Conservation (phyloP, 805 yeast genomes). For the Kurtzmaniella fragi region DNA sequence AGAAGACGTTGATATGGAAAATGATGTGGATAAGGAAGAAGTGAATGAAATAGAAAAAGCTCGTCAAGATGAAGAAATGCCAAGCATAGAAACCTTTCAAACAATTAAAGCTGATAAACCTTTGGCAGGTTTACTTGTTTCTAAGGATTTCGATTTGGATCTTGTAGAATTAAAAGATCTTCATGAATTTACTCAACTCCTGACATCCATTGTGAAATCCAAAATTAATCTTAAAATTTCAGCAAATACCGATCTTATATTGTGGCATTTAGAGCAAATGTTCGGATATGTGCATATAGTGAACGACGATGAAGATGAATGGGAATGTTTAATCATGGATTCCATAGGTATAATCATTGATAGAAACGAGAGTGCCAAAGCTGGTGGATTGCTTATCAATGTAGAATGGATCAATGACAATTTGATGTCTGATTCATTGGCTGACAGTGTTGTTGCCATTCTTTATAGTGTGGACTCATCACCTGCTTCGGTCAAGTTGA, state of each 20-base stretch:
- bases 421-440: slow-evolving; percentile 80
- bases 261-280: slow-evolving; percentile 93
- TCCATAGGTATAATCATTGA: slow-evolving; percentile 40
- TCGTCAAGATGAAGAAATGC: slow-evolving; percentile 1
- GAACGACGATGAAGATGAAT: slow-evolving; percentile 46
- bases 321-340: slow-evolving; percentile 44
- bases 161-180: slow-evolving; percentile 81
- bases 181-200: slow-evolving; percentile 80
- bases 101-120: slow-evolving; percentile 24
- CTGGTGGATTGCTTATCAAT: slow-evolving; percentile 40
- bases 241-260: slow-evolving; percentile 74
- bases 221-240: slow-evolving; percentile 72
- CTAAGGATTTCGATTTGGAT: slow-evolving; percentile 84
- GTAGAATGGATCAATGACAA: slow-evolving; percentile 90
- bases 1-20: slow-evolving; percentile 6
- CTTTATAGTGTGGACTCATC: slow-evolving; percentile 88
- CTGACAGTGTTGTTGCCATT: slow-evolving; percentile 90
- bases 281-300: slow-evolving; percentile 75
- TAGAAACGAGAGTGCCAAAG: slow-evolving; percentile 30
- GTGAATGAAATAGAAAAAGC: slow-evolving; percentile 2
- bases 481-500: slow-evolving; percentile 88
- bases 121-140: slow-evolving; percentile 81
- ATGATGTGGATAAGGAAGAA: slow-evolving; percentile 8
- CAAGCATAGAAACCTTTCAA: slow-evolving; percentile 6
- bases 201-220: slow-evolving; percentile 81